Evolutionary conservation across 2,329 filamentous ascomycete genomes (phyloP).

Genomic region (Acephala macrosclerotiorum): DNA sequence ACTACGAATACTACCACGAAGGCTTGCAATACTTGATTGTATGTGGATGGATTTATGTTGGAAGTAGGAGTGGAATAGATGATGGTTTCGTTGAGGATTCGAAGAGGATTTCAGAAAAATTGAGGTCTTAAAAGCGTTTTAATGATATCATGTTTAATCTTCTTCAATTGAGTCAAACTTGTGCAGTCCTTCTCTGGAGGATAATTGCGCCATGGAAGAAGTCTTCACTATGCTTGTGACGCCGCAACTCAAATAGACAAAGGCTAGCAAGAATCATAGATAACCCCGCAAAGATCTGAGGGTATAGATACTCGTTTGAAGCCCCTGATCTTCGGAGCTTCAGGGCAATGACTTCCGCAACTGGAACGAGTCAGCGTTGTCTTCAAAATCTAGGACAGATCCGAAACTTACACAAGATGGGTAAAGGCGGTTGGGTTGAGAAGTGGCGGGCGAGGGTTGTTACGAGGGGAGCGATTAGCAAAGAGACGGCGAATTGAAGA

Average conservation of each 20-base stretch:
- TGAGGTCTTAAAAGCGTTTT: background rate
- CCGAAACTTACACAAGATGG: conserved; percentile 44
- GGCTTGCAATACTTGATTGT: too few species aligned
- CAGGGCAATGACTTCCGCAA: conserved; percentile 51
- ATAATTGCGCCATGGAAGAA: too few species aligned
- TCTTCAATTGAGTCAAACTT: background rate
- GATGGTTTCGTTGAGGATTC: too few species aligned
- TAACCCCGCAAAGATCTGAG: conserved; percentile 49
- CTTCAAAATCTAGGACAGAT: background rate
- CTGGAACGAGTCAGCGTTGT: conserved; percentile 29
- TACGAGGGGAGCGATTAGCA: conserved; percentile 61
- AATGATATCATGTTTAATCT: background rate
- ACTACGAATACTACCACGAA: too few species aligned
- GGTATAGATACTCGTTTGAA: conserved; percentile 46
- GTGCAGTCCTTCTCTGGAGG: background rate
- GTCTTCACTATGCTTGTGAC: background rate
- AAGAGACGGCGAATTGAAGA: conserved; percentile 54
- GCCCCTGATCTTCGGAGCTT: conserved; percentile 44
- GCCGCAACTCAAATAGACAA: conserved; percentile 43
- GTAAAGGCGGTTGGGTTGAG: conserved; percentile 55
- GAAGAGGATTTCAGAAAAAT: too few species aligned
- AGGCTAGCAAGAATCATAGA: conserved; percentile 46
- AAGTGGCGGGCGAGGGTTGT: conserved; percentile 55
- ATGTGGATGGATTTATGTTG: too few species aligned
- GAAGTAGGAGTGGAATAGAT: too few species aligned